A percentile compares a stretch with the other conserved stretches of the same genome.
Evolutionary conservation across 768 basidiomycete genomes (phyloP).

Genomic region (Gyrodon lividus): DNA sequence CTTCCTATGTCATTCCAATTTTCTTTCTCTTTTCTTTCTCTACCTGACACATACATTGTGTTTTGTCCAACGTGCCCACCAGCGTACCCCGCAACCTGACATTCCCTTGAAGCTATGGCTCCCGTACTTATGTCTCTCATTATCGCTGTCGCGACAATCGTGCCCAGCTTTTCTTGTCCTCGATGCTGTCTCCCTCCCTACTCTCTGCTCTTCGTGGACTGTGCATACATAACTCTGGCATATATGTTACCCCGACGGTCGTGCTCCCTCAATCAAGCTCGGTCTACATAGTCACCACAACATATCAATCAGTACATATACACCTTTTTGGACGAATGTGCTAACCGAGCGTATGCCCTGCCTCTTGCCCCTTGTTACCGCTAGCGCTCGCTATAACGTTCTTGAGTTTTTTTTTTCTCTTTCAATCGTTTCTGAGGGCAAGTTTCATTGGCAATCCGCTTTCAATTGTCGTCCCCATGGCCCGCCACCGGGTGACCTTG

Average conservation of each 20-base stretch:
- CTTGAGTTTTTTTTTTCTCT: neutral
- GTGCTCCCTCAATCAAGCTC: conserved; percentile 13
- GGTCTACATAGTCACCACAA: conserved; percentile 8
- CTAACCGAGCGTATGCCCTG: conserved; percentile 5
- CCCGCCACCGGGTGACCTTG: too few relatives aligned
- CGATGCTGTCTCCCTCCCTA: conserved; percentile 21
- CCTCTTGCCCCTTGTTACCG: conserved; percentile 6
- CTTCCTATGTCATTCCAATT: conserved; percentile 21
- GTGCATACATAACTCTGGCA: conserved; percentile 17
- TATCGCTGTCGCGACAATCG: conserved; percentile 28
- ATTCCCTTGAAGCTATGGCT: conserved; percentile 32
- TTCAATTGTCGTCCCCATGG: too few relatives aligned
- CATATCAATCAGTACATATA: conserved; percentile 12
- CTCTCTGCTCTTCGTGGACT: conserved; percentile 17
- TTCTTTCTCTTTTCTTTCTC: conserved; percentile 36
- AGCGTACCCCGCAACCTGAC: conserved; percentile 25
- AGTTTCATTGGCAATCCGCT: too few relatives aligned
- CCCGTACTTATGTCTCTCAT: conserved; percentile 30
- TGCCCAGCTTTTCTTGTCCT: conserved; percentile 18
- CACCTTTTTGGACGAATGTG: conserved; percentile 4
- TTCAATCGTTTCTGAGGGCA: neutral
- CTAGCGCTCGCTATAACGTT: too few relatives aligned
- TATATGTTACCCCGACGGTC: conserved; percentile 20
- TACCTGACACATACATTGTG: conserved; percentile 28
- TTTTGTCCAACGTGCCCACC: conserved; percentile 20